Conservation (phyloP, 345 rosid genomes). For the Eutrema yunnanense region DNA sequence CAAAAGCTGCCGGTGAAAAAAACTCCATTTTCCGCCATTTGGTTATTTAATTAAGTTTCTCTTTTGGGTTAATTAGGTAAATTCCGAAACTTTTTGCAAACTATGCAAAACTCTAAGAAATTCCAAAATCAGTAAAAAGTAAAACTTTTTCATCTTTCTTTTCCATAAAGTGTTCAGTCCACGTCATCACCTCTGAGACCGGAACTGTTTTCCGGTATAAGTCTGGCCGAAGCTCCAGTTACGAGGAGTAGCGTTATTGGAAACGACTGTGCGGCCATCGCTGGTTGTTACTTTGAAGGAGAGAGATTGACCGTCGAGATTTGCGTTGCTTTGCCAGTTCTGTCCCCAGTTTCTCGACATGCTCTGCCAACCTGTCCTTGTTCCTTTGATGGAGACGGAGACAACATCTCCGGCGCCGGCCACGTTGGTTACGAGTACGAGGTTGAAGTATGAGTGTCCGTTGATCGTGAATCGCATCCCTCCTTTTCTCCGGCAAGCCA, state of each 20-base stretch:
- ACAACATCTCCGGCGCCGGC: slow-evolving; percentile 55
- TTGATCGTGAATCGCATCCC: slow-evolving; percentile 56
- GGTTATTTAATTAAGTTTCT: not conserved
- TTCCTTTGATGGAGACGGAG: slow-evolving; percentile 43
- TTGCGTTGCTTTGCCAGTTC: slow-evolving; percentile 58
- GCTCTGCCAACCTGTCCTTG: slow-evolving; percentile 41
- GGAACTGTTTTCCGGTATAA: slow-evolving; percentile 46
- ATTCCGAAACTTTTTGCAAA: not conserved
- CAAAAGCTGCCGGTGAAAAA: slow-evolving; percentile 27
- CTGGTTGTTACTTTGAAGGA: slow-evolving; percentile 54
- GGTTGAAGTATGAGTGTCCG: slow-evolving; percentile 67
- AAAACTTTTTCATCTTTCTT: not conserved
- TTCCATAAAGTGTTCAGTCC: slow-evolving; percentile 3
- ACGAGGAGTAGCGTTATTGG: slow-evolving; percentile 38
- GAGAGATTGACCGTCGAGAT: slow-evolving; percentile 51
- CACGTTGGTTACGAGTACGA: slow-evolving; percentile 52
- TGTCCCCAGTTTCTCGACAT: slow-evolving; percentile 68
- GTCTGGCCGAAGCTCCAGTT: slow-evolving; percentile 58
- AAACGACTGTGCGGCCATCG: slow-evolving; percentile 40
- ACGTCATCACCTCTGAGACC: slow-evolving; percentile 20
- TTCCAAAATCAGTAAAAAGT: slow-evolving; percentile 9
- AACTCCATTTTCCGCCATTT: not conserved
- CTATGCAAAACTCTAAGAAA: slow-evolving; percentile 12
- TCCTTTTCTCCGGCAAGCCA: slow-evolving; percentile 40
- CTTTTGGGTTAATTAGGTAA: not conserved